Evolutionary conservation across 352 stramenopile species (phyloP), one percentile per base, ranked within the genome.

Genomic region (Phytopythium mirpurense): DNA sequence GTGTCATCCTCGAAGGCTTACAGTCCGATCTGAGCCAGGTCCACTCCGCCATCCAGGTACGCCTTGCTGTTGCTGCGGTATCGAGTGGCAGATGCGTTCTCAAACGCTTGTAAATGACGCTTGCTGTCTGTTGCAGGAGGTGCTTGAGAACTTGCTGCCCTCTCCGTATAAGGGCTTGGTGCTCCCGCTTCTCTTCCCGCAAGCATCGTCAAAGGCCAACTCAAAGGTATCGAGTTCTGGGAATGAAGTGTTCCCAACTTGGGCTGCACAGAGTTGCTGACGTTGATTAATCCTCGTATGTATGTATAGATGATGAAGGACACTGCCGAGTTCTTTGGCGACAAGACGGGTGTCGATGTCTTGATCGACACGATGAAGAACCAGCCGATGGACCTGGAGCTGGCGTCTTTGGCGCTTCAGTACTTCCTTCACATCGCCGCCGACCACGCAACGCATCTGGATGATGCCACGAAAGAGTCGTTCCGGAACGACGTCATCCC

Each of bases 371-470:
- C 82, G 11, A 87, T 93, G 69, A 73, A 76, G 27, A 69, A 84
- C 47, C 67, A 84, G 37, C 57, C 81, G 51, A 67, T 73, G 6
- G 70, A 90, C 32, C 51, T 78, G 5, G 83, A 93, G 51, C 63
- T 93, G 0, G 81, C 77, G 9, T 75, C 80, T 29, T 68, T 93
- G 19, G 81, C 83, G 19, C 63, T 93, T 24, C 81, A 93, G 31
- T 91, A 91, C 53, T 93, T 88, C 51, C 63, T 93, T 5, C 82
- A 93, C 36, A 86, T 90, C 45, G 78, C 76, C 36, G 78, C 70
- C 9, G 65, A 83, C 42, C 77, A 90, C 48, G 52, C 60, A 2
- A 45, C 66, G 6, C 68, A 74, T 31, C 52, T 89, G 9, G 62
- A 57, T 38, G 65, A 73, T 8, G 40, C 43, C 16, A 65, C 68